Evolutionary conservation across 441 rosid species (phyloP).

Genomic region (Gossypium laxum): DNA sequence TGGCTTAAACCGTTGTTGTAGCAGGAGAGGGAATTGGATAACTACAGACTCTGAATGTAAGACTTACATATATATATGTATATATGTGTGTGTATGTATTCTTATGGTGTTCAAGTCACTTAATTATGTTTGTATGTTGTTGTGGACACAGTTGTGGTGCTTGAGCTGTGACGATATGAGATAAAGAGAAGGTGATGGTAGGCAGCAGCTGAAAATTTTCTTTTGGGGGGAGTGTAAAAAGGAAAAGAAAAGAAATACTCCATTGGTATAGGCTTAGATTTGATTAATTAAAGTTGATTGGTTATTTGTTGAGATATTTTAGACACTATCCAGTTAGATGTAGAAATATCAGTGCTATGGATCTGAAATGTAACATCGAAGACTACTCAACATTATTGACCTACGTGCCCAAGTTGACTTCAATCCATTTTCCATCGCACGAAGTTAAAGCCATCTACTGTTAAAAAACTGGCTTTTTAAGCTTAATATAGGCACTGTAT

Average conservation of each 20-base stretch:
- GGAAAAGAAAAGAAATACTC: background rate
- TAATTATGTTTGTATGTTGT: background rate
- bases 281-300: background rate
- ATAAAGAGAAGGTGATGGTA: background rate
- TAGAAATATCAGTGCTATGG: background rate
- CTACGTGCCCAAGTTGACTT: background rate
- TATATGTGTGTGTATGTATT: background rate
- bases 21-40: conserved; percentile 72
- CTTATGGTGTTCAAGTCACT: background rate
- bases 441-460: background rate
- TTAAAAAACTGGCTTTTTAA: no score
- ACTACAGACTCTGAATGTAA: conserved; percentile 86
- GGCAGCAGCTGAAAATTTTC: background rate
- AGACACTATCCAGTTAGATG: background rate
- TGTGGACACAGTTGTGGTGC: conserved; percentile 10
- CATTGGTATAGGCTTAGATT: background rate
- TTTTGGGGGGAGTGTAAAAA: background rate
- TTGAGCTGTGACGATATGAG: conserved; percentile 5
- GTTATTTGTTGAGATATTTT: background rate
- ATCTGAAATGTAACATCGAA: background rate
- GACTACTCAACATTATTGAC: background rate
- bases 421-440: background rate
- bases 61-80: background rate
- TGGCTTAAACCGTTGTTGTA: conserved; percentile 17
- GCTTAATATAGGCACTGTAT: no score